These are phyloP conservation scores for Pythium monospermum DNA, from an alignment of 352 stramenopile genomes.

Conservation along the genomic window DNA sequence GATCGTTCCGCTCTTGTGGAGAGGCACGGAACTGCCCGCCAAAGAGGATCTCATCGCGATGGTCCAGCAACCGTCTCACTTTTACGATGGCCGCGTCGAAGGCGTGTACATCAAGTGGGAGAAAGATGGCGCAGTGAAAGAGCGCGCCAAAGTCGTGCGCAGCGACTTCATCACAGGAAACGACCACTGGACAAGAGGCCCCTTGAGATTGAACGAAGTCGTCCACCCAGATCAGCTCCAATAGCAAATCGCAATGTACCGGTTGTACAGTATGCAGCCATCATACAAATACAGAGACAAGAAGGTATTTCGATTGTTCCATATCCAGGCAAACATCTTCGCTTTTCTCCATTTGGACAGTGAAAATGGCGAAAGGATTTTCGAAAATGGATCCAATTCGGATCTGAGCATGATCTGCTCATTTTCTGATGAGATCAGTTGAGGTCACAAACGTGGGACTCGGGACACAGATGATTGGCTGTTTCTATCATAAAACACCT, in stretches of 20 bases:
- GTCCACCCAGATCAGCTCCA: not conserved
- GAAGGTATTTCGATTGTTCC: not conserved
- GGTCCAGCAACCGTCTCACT: slow-evolving; percentile 32
- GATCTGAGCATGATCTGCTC: no score
- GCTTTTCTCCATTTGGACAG: not conserved
- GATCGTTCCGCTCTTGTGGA: slow-evolving; percentile 41
- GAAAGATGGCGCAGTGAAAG: slow-evolving; percentile 28
- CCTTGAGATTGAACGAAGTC: slow-evolving; percentile 40
- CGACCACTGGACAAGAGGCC: slow-evolving; percentile 50
- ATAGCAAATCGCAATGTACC: not conserved
- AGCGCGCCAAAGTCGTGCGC: slow-evolving; percentile 59
- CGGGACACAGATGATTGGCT: slow-evolving; percentile 7
- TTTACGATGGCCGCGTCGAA: slow-evolving; percentile 44
- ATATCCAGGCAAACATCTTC: not conserved
- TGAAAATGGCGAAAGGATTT: not conserved
- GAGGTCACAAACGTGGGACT: slow-evolving; percentile 9
- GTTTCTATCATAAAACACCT: slow-evolving; percentile 3
- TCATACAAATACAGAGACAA: no score
- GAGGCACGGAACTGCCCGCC: slow-evolving; percentile 23
- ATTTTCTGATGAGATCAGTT: slow-evolving; percentile 5
- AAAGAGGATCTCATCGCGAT: slow-evolving; percentile 31
- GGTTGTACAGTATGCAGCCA: no score
- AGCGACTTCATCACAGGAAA: slow-evolving; percentile 60
- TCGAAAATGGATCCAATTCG: no score
- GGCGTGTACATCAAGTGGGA: slow-evolving; percentile 64